Evolutionary conservation across 257 asterid genomes (phyloP).

Genomic region (Solanum virginianum): DNA sequence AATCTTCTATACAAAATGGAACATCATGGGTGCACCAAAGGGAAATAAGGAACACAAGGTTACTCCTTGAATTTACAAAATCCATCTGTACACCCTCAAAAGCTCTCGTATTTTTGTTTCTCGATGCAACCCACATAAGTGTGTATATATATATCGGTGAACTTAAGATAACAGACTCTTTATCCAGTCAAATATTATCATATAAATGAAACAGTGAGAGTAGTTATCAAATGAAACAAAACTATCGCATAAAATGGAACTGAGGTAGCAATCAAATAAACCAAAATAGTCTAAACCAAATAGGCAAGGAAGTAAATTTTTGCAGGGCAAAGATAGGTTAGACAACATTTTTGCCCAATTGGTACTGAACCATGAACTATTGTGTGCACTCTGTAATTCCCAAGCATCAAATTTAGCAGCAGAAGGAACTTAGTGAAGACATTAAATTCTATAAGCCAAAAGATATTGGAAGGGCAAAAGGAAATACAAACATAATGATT

Average conservation of each 20-base stretch:
- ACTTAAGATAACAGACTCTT: not conserved
- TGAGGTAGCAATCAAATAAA: not conserved
- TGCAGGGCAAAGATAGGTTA: not conserved
- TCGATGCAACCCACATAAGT: not conserved
- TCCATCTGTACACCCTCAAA: not conserved
- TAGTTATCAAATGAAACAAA: not conserved
- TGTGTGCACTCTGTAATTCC: not conserved
- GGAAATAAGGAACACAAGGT: not conserved
- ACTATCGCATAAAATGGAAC: not conserved
- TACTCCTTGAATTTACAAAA: not conserved
- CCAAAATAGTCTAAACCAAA: not conserved
- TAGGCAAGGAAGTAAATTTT: not conserved
- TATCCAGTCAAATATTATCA: not conserved
- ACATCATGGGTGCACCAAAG: not conserved
- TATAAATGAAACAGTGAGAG: not conserved
- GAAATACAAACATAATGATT: conserved; percentile 2
- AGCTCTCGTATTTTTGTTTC: not conserved
- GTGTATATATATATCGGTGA: not conserved
- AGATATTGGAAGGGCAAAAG: not conserved
- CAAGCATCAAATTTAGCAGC: not conserved
- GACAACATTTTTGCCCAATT: not conserved
- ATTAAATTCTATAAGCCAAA: not conserved
- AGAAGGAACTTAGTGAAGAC: not conserved
- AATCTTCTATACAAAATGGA: not conserved
- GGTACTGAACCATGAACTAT: not conserved